phyloP scores from a whole-genome alignment of 2,329 filamentous ascomycete species.

The Colletotrichum camelliae region DNA sequence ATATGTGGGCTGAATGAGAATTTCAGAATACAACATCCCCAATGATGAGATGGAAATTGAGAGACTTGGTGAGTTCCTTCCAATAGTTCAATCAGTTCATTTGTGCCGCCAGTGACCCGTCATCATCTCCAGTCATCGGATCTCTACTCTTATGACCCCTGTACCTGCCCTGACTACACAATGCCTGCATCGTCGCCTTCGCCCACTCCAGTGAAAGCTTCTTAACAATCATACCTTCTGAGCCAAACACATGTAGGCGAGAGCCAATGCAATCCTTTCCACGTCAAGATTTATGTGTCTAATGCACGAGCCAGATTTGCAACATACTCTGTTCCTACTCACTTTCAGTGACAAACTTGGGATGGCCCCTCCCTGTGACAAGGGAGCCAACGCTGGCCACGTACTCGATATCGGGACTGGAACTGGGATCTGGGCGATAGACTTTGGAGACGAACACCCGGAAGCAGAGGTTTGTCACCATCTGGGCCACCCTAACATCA shows the following conservation, averaged over 20 bases:
- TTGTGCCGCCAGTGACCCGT: background rate
- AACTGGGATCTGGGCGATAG: constrained; percentile 16
- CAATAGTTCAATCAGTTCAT: background rate
- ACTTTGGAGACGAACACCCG: constrained; percentile 39
- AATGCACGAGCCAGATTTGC: background rate
- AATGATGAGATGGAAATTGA: background rate
- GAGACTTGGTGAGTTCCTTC: background rate
- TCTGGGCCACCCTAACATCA: background rate
- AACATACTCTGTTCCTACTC: background rate
- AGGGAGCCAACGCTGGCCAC: background rate
- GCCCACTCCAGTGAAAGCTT: background rate
- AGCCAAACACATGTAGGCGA: background rate
- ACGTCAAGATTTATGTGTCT: background rate
- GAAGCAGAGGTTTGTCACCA: constrained; percentile 20
- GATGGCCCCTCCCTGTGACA: background rate
- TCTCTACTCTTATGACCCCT: background rate
- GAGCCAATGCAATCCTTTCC: background rate
- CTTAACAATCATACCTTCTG: background rate
- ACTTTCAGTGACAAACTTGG: background rate
- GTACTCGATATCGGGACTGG: constrained; percentile 27
- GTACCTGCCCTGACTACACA: background rate
- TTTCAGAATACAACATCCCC: background rate
- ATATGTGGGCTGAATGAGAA: background rate
- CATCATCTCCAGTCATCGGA: background rate
- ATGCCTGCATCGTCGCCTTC: background rate